Base-by-base conservation (phyloP, 495 filamentous ascomycete species). In the Hypoxylon lienhwacheense region DNA sequence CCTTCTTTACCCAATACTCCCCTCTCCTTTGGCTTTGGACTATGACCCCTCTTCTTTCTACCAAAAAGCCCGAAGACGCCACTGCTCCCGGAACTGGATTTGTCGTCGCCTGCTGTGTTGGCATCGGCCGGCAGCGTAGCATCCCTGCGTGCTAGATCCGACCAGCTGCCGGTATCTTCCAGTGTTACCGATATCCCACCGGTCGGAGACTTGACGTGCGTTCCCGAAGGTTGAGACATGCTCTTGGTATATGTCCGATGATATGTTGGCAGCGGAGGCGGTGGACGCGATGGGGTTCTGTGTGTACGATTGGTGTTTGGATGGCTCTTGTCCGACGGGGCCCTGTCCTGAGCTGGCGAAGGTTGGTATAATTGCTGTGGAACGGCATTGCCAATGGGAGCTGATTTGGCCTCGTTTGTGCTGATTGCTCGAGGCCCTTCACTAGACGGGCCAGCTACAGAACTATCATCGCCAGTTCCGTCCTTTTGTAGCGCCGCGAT, bases 1-100 rank as follows among this genome's bases (percentile, higher is more conserved):
- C 93, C 93, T 65, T 98, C 93, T 65, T 96, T 96, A 45, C 93
- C 95, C 54, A 98, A 66, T 36, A 98, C 91, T 40, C 93, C 93
- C 12, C 89, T 77, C 66, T 98, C 93, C 67, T 89, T 90, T 33
- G 91, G 91, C 71, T 96, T 96, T 6, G 93, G 93, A 65, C 91
- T 96, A 64, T 87, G 82, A 39, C 90, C 90, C 31, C 93, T 79
- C 76, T 88, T 96, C 75, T 93, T 95, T 49, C 91, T 78, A 28
- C 78, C 85, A 47, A 97, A 76, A 68, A 98, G 93, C 2, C 90
- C 88, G 36, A 98, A 82, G 81, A 97, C 91, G 29, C 91, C 90
- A 24, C 82, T 84, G 20, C 66, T 59, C 10, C 61, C 63, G 3
- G 51, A 49, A 15, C 52, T 40, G 1, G 63, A 61, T 43, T 78